These are phyloP conservation scores for Myxozyma vanderwaltii DNA, from an alignment of 805 yeast genomes.

Conservation along the genomic window DNA sequence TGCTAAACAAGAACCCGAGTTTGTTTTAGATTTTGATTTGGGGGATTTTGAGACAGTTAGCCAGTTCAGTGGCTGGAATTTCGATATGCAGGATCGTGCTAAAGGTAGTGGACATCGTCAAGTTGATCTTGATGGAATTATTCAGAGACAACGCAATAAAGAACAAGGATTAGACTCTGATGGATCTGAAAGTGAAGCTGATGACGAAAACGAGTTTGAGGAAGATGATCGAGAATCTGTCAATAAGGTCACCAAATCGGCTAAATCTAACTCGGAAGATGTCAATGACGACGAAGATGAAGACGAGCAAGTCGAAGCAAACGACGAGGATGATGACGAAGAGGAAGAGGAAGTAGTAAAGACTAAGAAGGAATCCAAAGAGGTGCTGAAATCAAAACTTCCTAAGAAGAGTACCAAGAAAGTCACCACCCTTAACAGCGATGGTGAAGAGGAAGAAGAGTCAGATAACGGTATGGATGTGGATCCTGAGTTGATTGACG, in stretches of 20 bases:
- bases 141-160: slow-evolving; percentile 79
- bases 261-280: slow-evolving; percentile 38
- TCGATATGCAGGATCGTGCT: slow-evolving; percentile 49
- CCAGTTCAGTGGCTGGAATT: slow-evolving; percentile 81
- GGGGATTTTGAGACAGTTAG: slow-evolving; percentile 54
- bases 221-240: neutral
- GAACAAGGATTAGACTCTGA: slow-evolving; percentile 37
- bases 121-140: slow-evolving; percentile 85
- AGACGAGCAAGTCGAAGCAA: slow-evolving; percentile 45
- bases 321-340: slow-evolving; percentile 43
- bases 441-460: slow-evolving; percentile 41
- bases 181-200: slow-evolving; percentile 36
- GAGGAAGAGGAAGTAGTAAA: slow-evolving; percentile 34
- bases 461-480: slow-evolving; percentile 39
- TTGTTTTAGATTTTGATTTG: slow-evolving; percentile 68
- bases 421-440: slow-evolving; percentile 44
- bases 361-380: slow-evolving; percentile 28
- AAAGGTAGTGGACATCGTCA: slow-evolving; percentile 48
- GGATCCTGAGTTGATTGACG: slow-evolving; percentile 42
- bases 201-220: slow-evolving; percentile 38
- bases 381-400: neutral
- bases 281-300: slow-evolving; percentile 45
- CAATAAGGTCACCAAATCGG: neutral
- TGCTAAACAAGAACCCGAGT: slow-evolving; percentile 37
- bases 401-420: slow-evolving; percentile 35